Evolutionary conservation across 2,329 filamentous ascomycete genomes (phyloP), one percentile per base, ranked within the genome.

Genomic region (Taxawa tesnikishii): DNA sequence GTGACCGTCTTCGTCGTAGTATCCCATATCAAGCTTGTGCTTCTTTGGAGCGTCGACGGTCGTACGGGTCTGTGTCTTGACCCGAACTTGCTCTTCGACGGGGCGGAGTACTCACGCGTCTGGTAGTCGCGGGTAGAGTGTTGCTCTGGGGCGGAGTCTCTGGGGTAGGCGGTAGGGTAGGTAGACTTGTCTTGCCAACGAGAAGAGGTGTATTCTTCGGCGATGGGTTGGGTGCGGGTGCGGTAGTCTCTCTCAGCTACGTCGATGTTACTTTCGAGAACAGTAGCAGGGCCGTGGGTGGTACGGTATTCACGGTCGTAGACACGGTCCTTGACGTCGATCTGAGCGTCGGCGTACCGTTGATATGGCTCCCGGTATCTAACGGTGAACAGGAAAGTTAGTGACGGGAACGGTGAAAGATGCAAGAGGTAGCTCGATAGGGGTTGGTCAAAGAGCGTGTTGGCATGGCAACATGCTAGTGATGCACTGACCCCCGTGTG

Each of bases 1-100:
- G 48, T 80, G 70, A 54, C 76, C 77, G 58, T 81, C 75, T 65
- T 80, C 73, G 73, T 81, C 77, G 75, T 81, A 80, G 67, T 80
- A 82, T 68, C 77, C 77, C 77, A 82, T 82, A 54, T 76, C 75
- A 68, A 59, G 60, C 55, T 63, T 60, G 54, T 59, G 59, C 46
- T 58, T 59, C 27, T 29, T 38, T 40, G 60, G 55, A 44, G 58
- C 50, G 51, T 72, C 67, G 51, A 66, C 59, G 51, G 68, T 69
- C 46, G 63, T 59, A 44, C 59, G 60, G 47, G 58, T 53, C 53
- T 62, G 51, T 33, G 48, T 51, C 42, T 65, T 55, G 58, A 68
- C 62, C 53, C 62, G 62, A 49, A 71, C 61, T 48, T 70, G 53
- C 28, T 54, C 49, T 45, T 56, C 47, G 43, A 51, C 51, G 30